Conservation (phyloP, 106 monocot genomes). For the Dendrobium huoshanense region DNA sequence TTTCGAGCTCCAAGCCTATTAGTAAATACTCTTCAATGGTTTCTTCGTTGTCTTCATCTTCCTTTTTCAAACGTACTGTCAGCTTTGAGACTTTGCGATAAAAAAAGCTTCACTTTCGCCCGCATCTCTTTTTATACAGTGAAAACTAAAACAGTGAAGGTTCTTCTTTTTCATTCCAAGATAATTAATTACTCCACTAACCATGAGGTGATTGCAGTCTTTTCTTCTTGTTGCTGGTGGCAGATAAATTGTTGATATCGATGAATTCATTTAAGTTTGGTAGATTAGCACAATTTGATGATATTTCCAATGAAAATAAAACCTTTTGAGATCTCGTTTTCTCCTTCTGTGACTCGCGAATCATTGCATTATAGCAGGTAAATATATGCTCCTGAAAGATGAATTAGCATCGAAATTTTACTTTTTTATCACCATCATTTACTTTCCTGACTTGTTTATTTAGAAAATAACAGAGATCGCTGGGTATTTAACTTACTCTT, state of each 20-base stretch:
- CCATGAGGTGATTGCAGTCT: slow-evolving; percentile 2
- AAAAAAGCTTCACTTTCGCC: neutral
- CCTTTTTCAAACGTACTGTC: neutral
- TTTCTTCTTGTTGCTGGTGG: slow-evolving; percentile 9
- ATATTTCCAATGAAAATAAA: slow-evolving; percentile 6
- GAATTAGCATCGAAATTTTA: neutral
- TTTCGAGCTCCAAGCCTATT: neutral
- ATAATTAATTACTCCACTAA: neutral
- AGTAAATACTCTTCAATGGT: slow-evolving; percentile 1
- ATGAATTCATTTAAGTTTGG: slow-evolving; percentile 6
- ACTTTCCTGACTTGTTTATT: neutral
- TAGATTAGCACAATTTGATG: slow-evolving; percentile 5
- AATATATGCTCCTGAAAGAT: slow-evolving; percentile 28
- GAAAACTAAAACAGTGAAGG: neutral
- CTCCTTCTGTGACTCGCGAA: slow-evolving; percentile 28
- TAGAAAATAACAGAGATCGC: neutral
- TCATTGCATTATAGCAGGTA: slow-evolving; percentile 34
- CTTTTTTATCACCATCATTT: neutral
- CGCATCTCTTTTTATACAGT: neutral
- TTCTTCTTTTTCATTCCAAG: neutral
- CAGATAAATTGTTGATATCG: neutral
- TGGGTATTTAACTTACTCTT: slow-evolving; percentile 13
- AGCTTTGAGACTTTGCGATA: neutral
- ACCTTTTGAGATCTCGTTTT: slow-evolving; percentile 11
- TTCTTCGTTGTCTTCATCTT: neutral